Base-by-base conservation (phyloP, 2,329 filamentous ascomycete species). In the Pezicula carpinea region DNA sequence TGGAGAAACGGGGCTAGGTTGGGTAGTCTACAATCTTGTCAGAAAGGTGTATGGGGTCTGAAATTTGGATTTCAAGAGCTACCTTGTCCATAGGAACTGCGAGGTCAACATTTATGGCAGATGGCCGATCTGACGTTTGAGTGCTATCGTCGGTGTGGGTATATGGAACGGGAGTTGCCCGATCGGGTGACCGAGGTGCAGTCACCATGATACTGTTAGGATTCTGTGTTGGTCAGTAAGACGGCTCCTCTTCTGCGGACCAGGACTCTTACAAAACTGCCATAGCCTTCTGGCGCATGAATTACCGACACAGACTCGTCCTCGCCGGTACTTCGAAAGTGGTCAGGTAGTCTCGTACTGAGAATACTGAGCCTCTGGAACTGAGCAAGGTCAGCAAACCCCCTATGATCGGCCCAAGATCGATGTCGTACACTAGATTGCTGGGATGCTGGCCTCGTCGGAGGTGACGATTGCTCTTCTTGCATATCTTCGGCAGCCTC, bases 291-390 rank as follows among this genome's bases (percentile, higher is more conserved):
- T 0, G 91, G 90, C 14, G 88, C 89, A 72, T 96, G 91, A 56
- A 96, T 96, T 46, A 95, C 91, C 1, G 91, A 96, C 44, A 89
- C 78, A 19, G 89, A 85, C 56, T 91, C 89, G 55, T 95, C 89
- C 51, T 82, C 83, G 19, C 77, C 77, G 44, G 71, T 69, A 43
- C 76, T 74, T 62, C 82, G 71, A 64, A 84, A 59, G 49, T 74
- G 70, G 35, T 80, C 78, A 3, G 79, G 68, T 8, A 85, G 59
- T 51, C 75, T 77, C 4, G 81, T 85, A 44, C 69, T 71, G n/a
- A 40, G 10, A 15, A 23, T 23, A 26, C 56, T 62, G 11, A 63
- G 49, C 47, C 59, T 58, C 49, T 58, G 61, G 49, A 62, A 54
- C 60, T 63, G 35, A 46, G 22, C 26, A 33, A 33, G n/a, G 47